A percentile compares a stretch with the other conserved stretches of the same genome.
Evolutionary conservation across 2,329 filamentous ascomycete species (phyloP).

Genomic region (Aspergillus sp.): DNA sequence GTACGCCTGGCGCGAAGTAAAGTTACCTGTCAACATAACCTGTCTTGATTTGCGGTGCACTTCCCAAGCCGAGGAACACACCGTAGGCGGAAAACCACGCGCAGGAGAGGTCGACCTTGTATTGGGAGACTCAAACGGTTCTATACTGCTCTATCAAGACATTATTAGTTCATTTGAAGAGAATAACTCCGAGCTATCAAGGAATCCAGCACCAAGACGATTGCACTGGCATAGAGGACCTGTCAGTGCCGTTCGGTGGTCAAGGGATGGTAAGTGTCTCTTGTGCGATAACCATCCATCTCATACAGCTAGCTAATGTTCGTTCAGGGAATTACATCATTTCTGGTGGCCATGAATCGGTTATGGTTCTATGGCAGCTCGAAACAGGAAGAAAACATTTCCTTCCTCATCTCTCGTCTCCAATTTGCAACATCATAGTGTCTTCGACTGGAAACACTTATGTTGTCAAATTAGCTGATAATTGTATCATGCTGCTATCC

Average conservation of each 20-base stretch:
- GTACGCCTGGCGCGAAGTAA: constrained; percentile 57
- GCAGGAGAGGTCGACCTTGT: constrained; percentile 66
- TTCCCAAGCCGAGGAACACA: constrained; percentile 10
- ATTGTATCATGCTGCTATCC: constrained; percentile 85
- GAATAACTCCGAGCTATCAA: constrained; percentile 44
- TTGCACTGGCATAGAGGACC: constrained; percentile 89
- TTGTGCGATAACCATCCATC: neutral
- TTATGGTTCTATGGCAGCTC: constrained; percentile 89
- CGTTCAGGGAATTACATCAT: constrained; percentile 81
- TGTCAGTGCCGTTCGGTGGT: constrained; percentile 87
- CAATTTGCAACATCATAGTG: constrained; percentile 80
- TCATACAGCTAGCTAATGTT: constrained; percentile 28
- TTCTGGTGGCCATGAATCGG: constrained; percentile 87
- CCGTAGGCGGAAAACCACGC: constrained; percentile 25
- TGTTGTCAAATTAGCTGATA: constrained; percentile 82
- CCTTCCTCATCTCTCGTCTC: constrained; percentile 84
- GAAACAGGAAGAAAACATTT: constrained; percentile 80
- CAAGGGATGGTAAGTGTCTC: constrained; percentile 68
- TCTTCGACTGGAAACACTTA: constrained; percentile 80
- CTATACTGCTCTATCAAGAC: constrained; percentile 79
- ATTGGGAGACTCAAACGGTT: constrained; percentile 73
- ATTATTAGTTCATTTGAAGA: constrained; percentile 57
- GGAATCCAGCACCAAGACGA: constrained; percentile 56
- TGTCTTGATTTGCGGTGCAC: constrained; percentile 62
- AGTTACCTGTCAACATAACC: constrained; percentile 61